Percentiles rank a stretch among this genome's conserved stretches.
Conservation (phyloP, 2,329 filamentous ascomycete genomes). For the Colletotrichum sublineola region DNA sequence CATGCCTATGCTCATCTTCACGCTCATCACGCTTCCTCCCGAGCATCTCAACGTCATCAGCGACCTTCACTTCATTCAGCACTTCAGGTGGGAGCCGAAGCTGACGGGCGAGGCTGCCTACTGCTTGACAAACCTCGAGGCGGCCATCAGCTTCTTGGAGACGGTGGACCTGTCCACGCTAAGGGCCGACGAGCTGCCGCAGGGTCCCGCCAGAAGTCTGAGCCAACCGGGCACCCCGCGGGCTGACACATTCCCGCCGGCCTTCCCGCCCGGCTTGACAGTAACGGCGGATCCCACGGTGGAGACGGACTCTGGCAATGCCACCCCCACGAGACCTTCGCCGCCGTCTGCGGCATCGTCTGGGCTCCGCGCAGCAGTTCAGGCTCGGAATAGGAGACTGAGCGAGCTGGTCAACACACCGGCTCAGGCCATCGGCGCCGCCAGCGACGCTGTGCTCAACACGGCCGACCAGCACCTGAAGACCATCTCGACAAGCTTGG, state of each 20-base stretch:
- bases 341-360: slow-evolving; percentile 52
- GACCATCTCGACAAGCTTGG: slow-evolving; percentile 89
- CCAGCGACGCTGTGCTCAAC: slow-evolving; percentile 86
- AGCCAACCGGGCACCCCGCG: slow-evolving; percentile 63
- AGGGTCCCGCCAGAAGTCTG: slow-evolving; percentile 72
- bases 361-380: slow-evolving; percentile 60
- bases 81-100: slow-evolving; percentile 87
- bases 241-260: slow-evolving; percentile 69
- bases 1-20: slow-evolving; percentile 95
- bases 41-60: slow-evolving; percentile 91
- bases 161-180: slow-evolving; percentile 94
- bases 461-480: slow-evolving; percentile 94
- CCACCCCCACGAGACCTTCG: slow-evolving; percentile 52
- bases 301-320: slow-evolving; percentile 51
- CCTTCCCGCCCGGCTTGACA: slow-evolving; percentile 63
- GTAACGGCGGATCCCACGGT: slow-evolving; percentile 48
- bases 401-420: slow-evolving; percentile 90
- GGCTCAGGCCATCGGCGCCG: slow-evolving; percentile 83
- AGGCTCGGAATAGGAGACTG: slow-evolving; percentile 78
- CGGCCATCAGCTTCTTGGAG: slow-evolving; percentile 92
- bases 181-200: slow-evolving; percentile 81
- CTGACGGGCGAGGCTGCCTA: slow-evolving; percentile 96
- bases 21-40: slow-evolving; percentile 89
- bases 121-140: slow-evolving; percentile 95
- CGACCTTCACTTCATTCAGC: slow-evolving; percentile 94